Base-by-base conservation (phyloP, 139 green algal genomes). In the Nannochloris sp. region DNA sequence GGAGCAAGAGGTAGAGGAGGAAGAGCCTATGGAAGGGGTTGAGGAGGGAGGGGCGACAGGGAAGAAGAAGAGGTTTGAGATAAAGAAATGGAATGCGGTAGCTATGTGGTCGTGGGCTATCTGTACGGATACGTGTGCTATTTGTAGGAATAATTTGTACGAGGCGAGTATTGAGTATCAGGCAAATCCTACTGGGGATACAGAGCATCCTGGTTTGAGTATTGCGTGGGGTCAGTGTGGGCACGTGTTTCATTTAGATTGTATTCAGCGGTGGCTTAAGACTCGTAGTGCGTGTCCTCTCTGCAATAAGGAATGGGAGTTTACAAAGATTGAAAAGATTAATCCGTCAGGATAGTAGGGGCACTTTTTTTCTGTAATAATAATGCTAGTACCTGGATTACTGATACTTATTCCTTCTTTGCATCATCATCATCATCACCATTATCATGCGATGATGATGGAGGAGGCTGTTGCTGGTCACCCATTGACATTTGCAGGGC, bases 201-300 rank as follows among this genome's bases (percentile, higher is more conserved):
- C 78, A 16, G 89, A 95, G 44, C 86, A 97, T 67, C 87, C 90
- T 31, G 88, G 91, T 43, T 73, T 97, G 25, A 86, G 67, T 61
- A 97, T 97, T 46, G 88, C 91, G 1, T 97, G 91, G 91, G 91
- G 91, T 23, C 78, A 63, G 44, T 97, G 91, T 71, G 92, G 91
- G 11, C 91, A 97, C 49, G 91, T 97, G 17, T 97, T 97, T 82
- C 91, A 97, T 73, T 80, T 97, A 40, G 92, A 97, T 82, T 97
- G 91, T 85, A 97, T 97, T 49, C 89, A 95, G 69, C 72, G 88
- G 12, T 97, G 91, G 91, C 80, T 97, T 3, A 97, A 97, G 78
- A 97, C 91, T 5, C 79, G 90, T 50, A 79, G 63, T 28, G 90
- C 92, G 8, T 97, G 90, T 82, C 90, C 90, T 8, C 77, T 97